phyloP scores from a whole-genome alignment of 441 rosid genomes.

The Bocquillonia castaneifolia region DNA sequence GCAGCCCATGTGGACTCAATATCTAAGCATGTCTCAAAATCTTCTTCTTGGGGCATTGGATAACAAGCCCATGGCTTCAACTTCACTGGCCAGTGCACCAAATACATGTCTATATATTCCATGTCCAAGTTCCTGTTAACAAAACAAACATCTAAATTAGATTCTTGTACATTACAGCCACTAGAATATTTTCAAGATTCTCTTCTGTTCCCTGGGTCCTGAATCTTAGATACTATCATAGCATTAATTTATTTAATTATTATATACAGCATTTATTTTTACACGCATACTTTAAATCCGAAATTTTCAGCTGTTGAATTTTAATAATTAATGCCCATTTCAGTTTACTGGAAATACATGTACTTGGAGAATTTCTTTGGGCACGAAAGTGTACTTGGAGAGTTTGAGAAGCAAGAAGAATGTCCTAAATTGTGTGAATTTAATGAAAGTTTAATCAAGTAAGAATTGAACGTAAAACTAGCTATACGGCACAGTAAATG shows the following conservation, averaged over 20 bases:
- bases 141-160: neutral
- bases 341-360: neutral
- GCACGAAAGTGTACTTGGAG: neutral
- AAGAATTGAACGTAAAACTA: too few species aligned
- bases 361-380: neutral
- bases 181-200: conserved; percentile 6
- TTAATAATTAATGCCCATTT: too few species aligned
- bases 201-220: neutral
- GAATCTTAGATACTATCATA: neutral
- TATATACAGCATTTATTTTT: neutral
- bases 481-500: neutral
- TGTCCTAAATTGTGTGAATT: too few species aligned
- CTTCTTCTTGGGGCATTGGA: conserved; percentile 65
- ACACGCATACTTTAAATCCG: neutral
- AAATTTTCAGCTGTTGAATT: too few species aligned
- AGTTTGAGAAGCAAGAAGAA: neutral
- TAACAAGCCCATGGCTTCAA: conserved; percentile 55
- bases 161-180: too few species aligned
- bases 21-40: conserved; percentile 50
- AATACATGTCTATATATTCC: conserved; percentile 71
- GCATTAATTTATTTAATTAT: too few species aligned
- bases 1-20: conserved; percentile 67
- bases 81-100: conserved; percentile 93
- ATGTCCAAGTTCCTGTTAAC: conserved; percentile 54
- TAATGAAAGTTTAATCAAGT: too few species aligned